Evolutionary conservation across 2,329 filamentous ascomycete species (phyloP), one percentile per base, ranked within the genome.

Genomic region (Penicillium corylophilum): DNA sequence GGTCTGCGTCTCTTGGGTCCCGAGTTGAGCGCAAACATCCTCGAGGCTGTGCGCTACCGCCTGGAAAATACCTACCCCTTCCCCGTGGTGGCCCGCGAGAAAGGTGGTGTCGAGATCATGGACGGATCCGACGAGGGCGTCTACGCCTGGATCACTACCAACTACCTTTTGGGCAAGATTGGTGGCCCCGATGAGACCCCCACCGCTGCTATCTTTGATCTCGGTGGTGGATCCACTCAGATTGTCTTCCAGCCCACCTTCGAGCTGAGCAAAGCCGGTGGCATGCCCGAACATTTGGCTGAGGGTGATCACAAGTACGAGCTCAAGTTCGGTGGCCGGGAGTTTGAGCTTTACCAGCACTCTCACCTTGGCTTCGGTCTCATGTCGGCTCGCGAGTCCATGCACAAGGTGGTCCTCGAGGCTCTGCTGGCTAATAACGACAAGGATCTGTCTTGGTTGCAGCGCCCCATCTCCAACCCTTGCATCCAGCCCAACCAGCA

Each of bases 181-280:
- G 94, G 94, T 53, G 89, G 89, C 10, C 89, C 91, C 2, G 93
- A 96, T 69, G 85, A 92, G 71, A 90, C 84, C 57, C 88, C 90
- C 45, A 97, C 94, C 1, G 95, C 94, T 36, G 94, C 94, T 45
- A 85, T 96, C 53, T 96, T 99, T 67, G 94, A 99, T 70, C 87
- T 99, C 44, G 94, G 94, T 57, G 94, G 94, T 65, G 94, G 94
- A 48, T 96, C 92, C 20, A 99, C 95, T 13, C 94, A 99, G 77
- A 96, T 99, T 68, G 95, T 99, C 62, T 99, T 97, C 74, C 86
- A 99, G 78, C 95, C 95, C 20, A 95, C 88, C 46, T 99, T 96
- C 76, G 87, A 89, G 70, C 82, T 83, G 49, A 82, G 82, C 50
- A 74, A 82, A 49, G 78, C 81, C 44, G 89, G 89, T 56, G 92